A percentile compares a stretch with the other conserved stretches of the same genome.
Conservation (phyloP, 2,329 filamentous ascomycete genomes). For the Paraconiothyrium brasiliense region DNA sequence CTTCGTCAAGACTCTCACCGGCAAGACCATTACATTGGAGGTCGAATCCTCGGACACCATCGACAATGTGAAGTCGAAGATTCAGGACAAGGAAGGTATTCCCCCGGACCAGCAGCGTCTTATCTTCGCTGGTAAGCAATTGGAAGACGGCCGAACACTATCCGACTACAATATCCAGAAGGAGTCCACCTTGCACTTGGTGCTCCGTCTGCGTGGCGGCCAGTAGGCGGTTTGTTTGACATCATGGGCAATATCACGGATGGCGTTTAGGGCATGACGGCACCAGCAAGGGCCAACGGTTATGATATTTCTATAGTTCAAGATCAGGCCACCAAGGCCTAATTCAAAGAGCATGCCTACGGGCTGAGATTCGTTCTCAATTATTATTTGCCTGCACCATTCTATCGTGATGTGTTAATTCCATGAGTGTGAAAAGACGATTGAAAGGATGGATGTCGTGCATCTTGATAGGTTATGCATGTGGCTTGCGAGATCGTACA, state of each 20-base stretch:
- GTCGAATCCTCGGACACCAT: slow-evolving; percentile 91
- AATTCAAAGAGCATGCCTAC: slow-evolving; percentile 45
- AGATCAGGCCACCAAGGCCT: slow-evolving; percentile 29
- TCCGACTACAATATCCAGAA: slow-evolving; percentile 96
- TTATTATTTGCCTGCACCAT: slow-evolving; percentile 3
- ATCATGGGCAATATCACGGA: slow-evolving; percentile 30
- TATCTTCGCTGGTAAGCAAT: slow-evolving; percentile 92
- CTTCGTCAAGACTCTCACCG: slow-evolving; percentile 68
- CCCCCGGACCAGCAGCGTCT: slow-evolving; percentile 94
- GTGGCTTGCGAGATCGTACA: too few species aligned
- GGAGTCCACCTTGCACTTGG: slow-evolving; percentile 72
- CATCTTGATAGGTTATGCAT: too few species aligned
- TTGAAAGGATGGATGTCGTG: too few species aligned
- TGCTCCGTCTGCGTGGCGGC: slow-evolving; percentile 67
- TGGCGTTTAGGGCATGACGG: slow-evolving; percentile 43
- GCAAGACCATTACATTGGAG: slow-evolving; percentile 94
- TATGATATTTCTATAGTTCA: slow-evolving; percentile 41
- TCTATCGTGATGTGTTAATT: not conserved
- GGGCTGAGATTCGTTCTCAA: slow-evolving; percentile 40
- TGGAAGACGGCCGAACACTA: slow-evolving; percentile 90
- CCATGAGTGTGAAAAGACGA: too few species aligned
- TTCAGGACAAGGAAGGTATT: slow-evolving; percentile 80
- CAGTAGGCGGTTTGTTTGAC: slow-evolving; percentile 51
- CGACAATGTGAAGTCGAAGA: slow-evolving; percentile 94
- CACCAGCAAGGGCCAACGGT: slow-evolving; percentile 30